Evolutionary conservation across 257 asterid species (phyloP), one percentile per base, ranked within the genome.

Genomic region (Gentiana macrophylla): DNA sequence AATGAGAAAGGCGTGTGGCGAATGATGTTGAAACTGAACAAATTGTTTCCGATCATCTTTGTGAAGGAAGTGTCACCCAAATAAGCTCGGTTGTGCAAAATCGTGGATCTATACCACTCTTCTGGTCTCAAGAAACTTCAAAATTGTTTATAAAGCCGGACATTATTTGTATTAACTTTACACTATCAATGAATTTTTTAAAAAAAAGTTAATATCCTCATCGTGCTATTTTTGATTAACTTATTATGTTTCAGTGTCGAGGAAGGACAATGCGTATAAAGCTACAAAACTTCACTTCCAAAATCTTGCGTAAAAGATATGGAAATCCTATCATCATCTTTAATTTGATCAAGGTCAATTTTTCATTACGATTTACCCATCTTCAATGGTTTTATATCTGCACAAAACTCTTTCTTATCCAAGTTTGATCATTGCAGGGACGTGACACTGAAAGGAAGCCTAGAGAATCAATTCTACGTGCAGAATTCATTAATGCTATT

Each of bases 11-110:
- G 2, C 88, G 89, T 43, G 98, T 88, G 55, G 98, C 98, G 41
- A 88, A 88, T 73, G 98, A 92, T 47, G 98, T 92, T 44, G 98
- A 92, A 79, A 88, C 97, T 3, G 98, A 87, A 65, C 98, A 92
- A 68, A 88, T 92, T 70, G 86, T 92, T 73, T 70, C 71, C 51
- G 90, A 88, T 75, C 79, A 81, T 70, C 75, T 74, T 62, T 66
- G 64, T 3, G 83, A 72, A 65, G 86, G 90, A 65, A 61, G 58
- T 52, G 75, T 80, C 2, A 36, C 72, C 35, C 88, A 79, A 54
- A 75, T 92, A 65, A 87, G 93, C 35, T 89, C 98, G 37, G 77
- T 85, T 56, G 95, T 92, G 70, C 98, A 92, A 71, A 78, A 76
- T 63, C 80, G 98, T 66, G 98, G 98, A 34, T 92, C 98, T 13